Evolutionary conservation across 352 stramenopile species (phyloP), one percentile per base, ranked within the genome.

Genomic region (Plasmopara viticola): DNA sequence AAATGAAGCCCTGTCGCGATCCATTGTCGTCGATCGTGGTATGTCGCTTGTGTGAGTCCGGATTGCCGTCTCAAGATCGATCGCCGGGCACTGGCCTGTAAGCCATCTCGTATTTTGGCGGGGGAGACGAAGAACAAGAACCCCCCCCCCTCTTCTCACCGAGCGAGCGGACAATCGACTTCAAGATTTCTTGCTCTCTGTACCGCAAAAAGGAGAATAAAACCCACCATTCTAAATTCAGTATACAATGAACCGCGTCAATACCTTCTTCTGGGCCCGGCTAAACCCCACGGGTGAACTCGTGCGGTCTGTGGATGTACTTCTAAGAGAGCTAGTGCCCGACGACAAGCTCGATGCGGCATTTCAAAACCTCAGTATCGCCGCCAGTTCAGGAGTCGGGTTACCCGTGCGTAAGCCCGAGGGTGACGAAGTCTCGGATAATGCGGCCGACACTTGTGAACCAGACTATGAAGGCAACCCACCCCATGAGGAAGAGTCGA

Each of bases 241-340:
- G 42, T 48, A n/a, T n/a, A 59, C 41, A 8, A 74, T 74, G 66
- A 68, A 74, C 59, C 70, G 60, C 34, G 74, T 90, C 71, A 90
- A 90, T 65, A 80, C 79, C 7, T 90, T 90, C 63, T 88, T 90
- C 56, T 90, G 79, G 77, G 70, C 77, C 9, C 71, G 77, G 10
- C 57, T 78, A 12, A 87, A 87, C 60, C 74, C 79, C 34, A 84
- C 75, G 12, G 78, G 78, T 44, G 79, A 90, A 55, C 69, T 90
- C 52, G 78, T 90, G 56, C 76, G 75, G 51, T 77, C 72, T 6
- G 74, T 87, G 28, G 79, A 90, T 52, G 69, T 70, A 44, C 62
- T 86, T 29, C 58, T 90, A 33, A 51, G 54, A 15, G 66, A 84
- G 49, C 56, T 87, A 25, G 70, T 86, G 42, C 74, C 77, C 9